phyloP scores from a whole-genome alignment of 2,329 filamentous ascomycete species.

The Alternaria infectoria region DNA sequence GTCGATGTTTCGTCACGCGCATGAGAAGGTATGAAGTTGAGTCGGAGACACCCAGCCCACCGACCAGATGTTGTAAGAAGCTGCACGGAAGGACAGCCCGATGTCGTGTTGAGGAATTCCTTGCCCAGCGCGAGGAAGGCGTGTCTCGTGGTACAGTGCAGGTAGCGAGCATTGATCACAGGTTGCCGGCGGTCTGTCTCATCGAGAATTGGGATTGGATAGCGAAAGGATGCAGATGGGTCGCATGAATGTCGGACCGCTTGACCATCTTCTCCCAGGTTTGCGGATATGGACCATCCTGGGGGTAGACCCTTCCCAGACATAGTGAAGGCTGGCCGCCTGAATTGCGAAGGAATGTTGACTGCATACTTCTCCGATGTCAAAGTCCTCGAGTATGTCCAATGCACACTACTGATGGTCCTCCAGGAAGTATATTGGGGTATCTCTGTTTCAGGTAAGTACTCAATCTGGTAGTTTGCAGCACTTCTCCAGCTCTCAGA shows the following conservation, averaged over 20 bases:
- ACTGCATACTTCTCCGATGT: neutral
- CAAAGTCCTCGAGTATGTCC: neutral
- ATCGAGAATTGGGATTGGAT: conserved; percentile 17
- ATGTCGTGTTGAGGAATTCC: conserved; percentile 3
- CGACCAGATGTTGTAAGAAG: conserved; percentile 1
- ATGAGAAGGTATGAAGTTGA: conserved; percentile 1
- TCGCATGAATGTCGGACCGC: conserved; percentile 4
- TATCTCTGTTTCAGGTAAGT: neutral
- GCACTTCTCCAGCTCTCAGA: conserved; percentile 25
- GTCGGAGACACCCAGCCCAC: conserved; percentile 21
- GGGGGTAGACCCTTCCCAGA: conserved; percentile 15
- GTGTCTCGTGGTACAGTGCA: conserved; percentile 11
- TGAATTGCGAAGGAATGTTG: neutral
- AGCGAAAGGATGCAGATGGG: conserved; percentile 14
- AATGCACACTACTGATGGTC: neutral
- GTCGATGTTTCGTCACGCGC: neutral
- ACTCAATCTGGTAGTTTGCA: conserved; percentile 13
- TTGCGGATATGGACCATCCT: conserved; percentile 8
- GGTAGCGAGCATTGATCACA: conserved; percentile 11
- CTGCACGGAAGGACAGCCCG: conserved; percentile 7
- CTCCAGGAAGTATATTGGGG: neutral
- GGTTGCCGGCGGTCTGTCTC: conserved; percentile 6
- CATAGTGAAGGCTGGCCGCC: neutral
- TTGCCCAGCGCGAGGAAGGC: conserved; percentile 11
- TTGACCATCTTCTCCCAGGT: neutral